Conservation (phyloP, 345 rosid genomes). For the Lepidium aucheri region DNA sequence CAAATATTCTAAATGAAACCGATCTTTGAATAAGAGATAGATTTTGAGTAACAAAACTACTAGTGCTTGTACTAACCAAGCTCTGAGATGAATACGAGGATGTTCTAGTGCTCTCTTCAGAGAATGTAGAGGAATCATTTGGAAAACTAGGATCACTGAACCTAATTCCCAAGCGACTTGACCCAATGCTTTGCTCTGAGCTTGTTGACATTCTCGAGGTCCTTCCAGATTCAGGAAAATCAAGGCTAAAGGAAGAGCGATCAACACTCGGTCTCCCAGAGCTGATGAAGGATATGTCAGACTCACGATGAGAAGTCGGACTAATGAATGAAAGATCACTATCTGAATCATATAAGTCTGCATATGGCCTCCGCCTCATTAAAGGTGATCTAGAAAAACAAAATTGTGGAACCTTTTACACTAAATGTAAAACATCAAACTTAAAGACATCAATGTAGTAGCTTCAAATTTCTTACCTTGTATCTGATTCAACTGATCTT, state of each 20-base stretch:
- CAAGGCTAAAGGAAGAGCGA: slow-evolving; percentile 39
- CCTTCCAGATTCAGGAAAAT: slow-evolving; percentile 40
- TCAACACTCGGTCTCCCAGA: slow-evolving; percentile 70
- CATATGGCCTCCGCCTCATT: slow-evolving; percentile 28
- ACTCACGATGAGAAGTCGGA: slow-evolving; percentile 29
- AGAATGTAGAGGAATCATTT: slow-evolving; percentile 37
- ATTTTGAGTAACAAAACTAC: not conserved
- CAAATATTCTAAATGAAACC: not conserved
- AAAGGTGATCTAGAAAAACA: slow-evolving; percentile 42
- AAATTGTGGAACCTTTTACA: not conserved
- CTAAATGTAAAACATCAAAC: not conserved
- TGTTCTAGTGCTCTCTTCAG: slow-evolving; percentile 51
- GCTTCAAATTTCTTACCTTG: not conserved
- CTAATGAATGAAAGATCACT: slow-evolving; percentile 60
- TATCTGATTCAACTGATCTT: slow-evolving; percentile 31
- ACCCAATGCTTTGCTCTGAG: slow-evolving; percentile 57
- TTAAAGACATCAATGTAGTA: not conserved
- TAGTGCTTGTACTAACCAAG: slow-evolving; percentile 36
- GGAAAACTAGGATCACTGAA: not conserved
- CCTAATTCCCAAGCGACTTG: slow-evolving; percentile 34
- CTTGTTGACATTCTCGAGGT: slow-evolving; percentile 45
- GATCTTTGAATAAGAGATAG: not conserved
- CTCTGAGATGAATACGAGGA: slow-evolving; percentile 54
- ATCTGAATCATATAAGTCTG: slow-evolving; percentile 48
- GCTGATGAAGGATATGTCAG: slow-evolving; percentile 78